Evolutionary conservation across 768 basidiomycete species (phyloP).

Genomic region (Psilocybe tampanensis): DNA sequence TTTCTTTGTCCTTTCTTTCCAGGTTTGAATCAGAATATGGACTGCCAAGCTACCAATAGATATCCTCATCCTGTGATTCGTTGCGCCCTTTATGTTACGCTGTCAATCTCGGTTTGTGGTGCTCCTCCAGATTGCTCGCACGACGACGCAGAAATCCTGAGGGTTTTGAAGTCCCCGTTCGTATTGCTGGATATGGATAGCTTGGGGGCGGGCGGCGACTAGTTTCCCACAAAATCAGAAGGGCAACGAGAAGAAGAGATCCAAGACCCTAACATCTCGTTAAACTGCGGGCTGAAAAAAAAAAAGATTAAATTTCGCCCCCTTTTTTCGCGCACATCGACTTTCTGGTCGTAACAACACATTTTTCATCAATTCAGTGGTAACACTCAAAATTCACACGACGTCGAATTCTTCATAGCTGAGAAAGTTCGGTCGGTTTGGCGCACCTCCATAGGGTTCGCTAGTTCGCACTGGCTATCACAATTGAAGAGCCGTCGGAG

Average conservation of each 20-base stretch:
- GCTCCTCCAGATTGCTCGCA: too few relatives aligned
- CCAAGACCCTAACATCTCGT: not conserved
- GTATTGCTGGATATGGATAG: too few relatives aligned
- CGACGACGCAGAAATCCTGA: too few relatives aligned
- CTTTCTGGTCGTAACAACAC: not conserved
- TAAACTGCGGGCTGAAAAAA: not conserved
- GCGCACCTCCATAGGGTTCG: not conserved
- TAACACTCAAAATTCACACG: slow-evolving; percentile 8
- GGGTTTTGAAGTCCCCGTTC: too few relatives aligned
- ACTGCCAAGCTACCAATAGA: not conserved
- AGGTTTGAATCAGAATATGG: not conserved
- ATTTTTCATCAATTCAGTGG: slow-evolving; percentile 8
- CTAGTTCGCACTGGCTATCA: slow-evolving; percentile 1
- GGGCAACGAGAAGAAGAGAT: not conserved
- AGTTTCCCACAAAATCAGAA: not conserved
- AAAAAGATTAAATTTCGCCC: not conserved
- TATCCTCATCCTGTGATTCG: not conserved
- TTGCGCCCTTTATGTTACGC: too few relatives aligned
- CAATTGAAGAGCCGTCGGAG: not conserved
- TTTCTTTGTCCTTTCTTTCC: not conserved
- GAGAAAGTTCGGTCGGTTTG: not conserved
- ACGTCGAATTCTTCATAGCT: not conserved
- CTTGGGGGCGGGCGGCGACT: too few relatives aligned
- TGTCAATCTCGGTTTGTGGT: not conserved
- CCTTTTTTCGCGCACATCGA: not conserved